Evolutionary conservation across 2,329 filamentous ascomycete genomes (phyloP).

Genomic region (Fusarium veterinarium): DNA sequence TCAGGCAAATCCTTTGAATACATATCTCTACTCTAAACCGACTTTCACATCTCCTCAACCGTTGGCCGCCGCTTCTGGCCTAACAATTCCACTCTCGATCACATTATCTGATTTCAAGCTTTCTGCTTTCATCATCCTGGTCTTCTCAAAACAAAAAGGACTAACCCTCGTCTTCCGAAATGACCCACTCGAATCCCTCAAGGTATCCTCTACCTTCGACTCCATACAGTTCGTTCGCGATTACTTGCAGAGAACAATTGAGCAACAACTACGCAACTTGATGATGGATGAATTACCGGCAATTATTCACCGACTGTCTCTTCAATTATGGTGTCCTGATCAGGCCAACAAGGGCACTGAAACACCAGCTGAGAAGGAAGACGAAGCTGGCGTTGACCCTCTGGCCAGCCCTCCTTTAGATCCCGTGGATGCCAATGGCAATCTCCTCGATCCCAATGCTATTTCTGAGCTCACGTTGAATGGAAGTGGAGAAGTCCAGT

Average conservation of each 20-base stretch:
- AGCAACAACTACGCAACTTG: constrained; percentile 88
- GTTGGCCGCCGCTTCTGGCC: constrained; percentile 86
- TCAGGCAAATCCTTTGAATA: constrained; percentile 94
- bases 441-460: constrained; percentile 78
- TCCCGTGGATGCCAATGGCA: constrained; percentile 83
- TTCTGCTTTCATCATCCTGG: constrained; percentile 95
- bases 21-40: constrained; percentile 91
- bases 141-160: constrained; percentile 97
- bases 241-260: constrained; percentile 95
- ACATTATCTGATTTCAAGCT: constrained; percentile 95
- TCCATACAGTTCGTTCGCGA: constrained; percentile 98
- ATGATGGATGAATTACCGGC: constrained; percentile 99
- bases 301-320: constrained; percentile 92
- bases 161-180: constrained; percentile 97
- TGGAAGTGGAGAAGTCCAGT: constrained; percentile 82
- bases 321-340: constrained; percentile 91
- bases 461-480: constrained; percentile 84
- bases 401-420: constrained; percentile 83
- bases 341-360: constrained; percentile 66
- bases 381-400: constrained; percentile 79
- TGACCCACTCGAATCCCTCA: constrained; percentile 96
- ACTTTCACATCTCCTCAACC: constrained; percentile 93
- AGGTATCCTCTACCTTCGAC: constrained; percentile 98
- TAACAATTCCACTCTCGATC: constrained; percentile 98
- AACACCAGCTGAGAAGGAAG: constrained; percentile 59